Base-by-base conservation (phyloP, 306 rosid genomes). In the Prunus padus region DNA sequence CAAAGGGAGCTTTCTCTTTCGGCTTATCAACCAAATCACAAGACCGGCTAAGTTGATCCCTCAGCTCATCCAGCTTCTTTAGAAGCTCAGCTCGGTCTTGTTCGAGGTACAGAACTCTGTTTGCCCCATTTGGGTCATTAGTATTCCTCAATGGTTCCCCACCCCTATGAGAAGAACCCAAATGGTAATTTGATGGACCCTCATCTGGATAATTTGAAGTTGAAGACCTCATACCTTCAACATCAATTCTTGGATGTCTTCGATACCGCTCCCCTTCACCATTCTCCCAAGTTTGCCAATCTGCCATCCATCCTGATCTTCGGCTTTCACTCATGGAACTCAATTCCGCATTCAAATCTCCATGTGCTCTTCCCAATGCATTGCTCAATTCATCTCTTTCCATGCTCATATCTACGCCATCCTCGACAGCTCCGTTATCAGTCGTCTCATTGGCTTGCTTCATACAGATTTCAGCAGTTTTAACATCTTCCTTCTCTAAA, bases 1-100 rank as follows among this genome's bases (percentile, higher is more conserved):
- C 85, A 44, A 76, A 67, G 23, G 71, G 81, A 63, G 83, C 79
- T 63, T 77, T 89, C 78, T 90, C 97, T 73, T 87, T 89, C 0
- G 91, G 83, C 44, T 83, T 90, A 56, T 77, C 80, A 75, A 45
- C 84, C 59, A 90, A 30, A 81, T 88, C 84, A 76, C 93, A 83
- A 66, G 99, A 92, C 82, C 86, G 86, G 71, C 77, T 89, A 49
- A 96, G 89, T 80, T 96, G 97, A 69, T 76, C 92, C 79, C 93
- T 82, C 60, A 96, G 82, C 81, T 96, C 99, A 66, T 90, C 93
- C 79, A 96, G 84, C 87, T 96, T 96, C 84, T 91, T 90, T 45
- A 96, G 88, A 80, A 96, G 96, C 76, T 89, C 97, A 1, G 93
- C 97, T 47, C 98, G 86, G 72, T 90, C 96, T 82, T 89, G 92